Percentiles rank a stretch among this genome's conserved stretches.
phyloP scores from a whole-genome alignment of 495 filamentous ascomycete species.

The Neurospora sp. region DNA sequence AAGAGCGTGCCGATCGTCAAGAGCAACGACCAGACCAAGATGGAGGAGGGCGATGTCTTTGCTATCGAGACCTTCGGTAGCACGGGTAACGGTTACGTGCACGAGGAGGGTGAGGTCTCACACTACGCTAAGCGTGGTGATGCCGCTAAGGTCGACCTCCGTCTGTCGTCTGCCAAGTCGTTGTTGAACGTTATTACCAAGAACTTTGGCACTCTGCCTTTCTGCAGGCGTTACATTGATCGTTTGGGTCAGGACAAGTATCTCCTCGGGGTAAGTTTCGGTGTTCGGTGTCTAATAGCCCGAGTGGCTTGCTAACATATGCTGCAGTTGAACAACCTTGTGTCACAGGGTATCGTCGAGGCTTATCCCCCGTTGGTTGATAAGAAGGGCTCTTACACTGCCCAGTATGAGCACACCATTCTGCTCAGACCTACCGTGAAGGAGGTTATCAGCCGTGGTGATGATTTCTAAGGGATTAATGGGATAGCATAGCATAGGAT shows the following conservation, averaged over 20 bases:
- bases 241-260: constrained; percentile 82
- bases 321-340: constrained; percentile 77
- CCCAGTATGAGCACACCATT: constrained; percentile 93
- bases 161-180: constrained; percentile 67
- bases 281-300: neutral
- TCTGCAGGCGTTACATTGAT: constrained; percentile 78
- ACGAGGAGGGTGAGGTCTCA: constrained; percentile 73
- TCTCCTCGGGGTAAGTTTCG: constrained; percentile 57
- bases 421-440: constrained; percentile 79
- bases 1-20: constrained; percentile 92
- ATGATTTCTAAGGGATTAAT: constrained; percentile 57
- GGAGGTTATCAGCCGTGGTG: constrained; percentile 85
- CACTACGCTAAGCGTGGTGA: constrained; percentile 62
- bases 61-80: constrained; percentile 92
- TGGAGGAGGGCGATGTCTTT: constrained; percentile 91
- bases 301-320: neutral
- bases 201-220: constrained; percentile 85
- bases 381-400: constrained; percentile 90
- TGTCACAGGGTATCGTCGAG: constrained; percentile 74
- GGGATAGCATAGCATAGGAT: neutral
- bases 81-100: constrained; percentile 77
- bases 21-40: constrained; percentile 66
- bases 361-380: constrained; percentile 83
- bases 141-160: constrained; percentile 55
- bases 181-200: constrained; percentile 79